Conservation (phyloP, 2,329 filamentous ascomycete species). For the Alternaria postmessia region DNA sequence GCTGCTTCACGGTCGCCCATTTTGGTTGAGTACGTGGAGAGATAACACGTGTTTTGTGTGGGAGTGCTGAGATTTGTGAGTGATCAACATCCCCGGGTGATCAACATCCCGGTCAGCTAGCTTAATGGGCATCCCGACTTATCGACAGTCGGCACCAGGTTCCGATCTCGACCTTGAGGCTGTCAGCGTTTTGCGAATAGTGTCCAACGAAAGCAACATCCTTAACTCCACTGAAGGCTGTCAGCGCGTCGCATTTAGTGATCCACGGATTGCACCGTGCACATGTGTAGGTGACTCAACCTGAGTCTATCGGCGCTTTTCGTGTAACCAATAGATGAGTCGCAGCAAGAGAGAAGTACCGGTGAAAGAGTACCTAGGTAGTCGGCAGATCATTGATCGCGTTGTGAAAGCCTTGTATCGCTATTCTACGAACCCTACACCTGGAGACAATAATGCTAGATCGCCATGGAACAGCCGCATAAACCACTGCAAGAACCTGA, state of each 20-base stretch:
- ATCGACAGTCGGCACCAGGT: constrained; percentile 11
- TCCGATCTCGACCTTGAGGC: constrained; percentile 9
- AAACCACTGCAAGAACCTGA: background rate
- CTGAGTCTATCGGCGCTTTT: background rate
- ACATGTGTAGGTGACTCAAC: background rate
- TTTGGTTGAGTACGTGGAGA: too few relatives aligned
- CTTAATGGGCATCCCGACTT: constrained; percentile 14
- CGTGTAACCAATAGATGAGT: background rate
- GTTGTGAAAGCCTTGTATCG: background rate
- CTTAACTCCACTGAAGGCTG: background rate
- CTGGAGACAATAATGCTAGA: background rate
- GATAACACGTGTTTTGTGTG: too few relatives aligned
- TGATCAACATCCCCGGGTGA: too few relatives aligned
- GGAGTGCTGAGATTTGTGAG: too few relatives aligned
- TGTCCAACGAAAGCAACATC: background rate
- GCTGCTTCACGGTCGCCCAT: too few relatives aligned
- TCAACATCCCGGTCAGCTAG: too few relatives aligned
- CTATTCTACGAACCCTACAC: background rate
- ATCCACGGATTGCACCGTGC: background rate
- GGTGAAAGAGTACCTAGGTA: background rate
- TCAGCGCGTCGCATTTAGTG: background rate
- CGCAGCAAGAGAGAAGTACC: background rate
- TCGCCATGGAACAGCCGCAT: background rate
- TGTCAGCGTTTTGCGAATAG: background rate
- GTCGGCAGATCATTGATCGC: background rate